Evolutionary conservation across 2,329 filamentous ascomycete genomes (phyloP).

Genomic region (Amylocarpus encephaloides): DNA sequence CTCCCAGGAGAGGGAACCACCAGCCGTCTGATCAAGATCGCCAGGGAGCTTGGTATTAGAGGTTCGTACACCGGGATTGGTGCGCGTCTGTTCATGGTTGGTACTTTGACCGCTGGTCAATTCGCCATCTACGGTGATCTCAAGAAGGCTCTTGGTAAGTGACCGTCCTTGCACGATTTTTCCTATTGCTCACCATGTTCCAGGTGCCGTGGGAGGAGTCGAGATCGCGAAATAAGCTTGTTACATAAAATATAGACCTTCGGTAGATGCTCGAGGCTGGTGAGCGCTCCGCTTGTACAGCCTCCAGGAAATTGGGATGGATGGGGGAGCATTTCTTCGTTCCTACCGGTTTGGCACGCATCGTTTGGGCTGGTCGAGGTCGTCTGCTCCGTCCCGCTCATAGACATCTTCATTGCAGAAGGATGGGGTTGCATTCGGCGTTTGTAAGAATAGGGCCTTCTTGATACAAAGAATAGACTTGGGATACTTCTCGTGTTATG

Average conservation of each 20-base stretch:
- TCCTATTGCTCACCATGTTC: no score
- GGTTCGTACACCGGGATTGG: constrained; percentile 77
- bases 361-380: constrained; percentile 23
- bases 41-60: constrained; percentile 72
- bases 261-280: constrained; percentile 3
- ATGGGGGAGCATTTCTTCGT: constrained; percentile 8
- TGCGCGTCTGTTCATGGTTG: constrained; percentile 65
- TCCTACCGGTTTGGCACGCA: constrained; percentile 16
- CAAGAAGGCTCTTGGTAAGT: constrained; percentile 56
- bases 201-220: constrained; percentile 29
- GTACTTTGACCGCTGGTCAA: constrained; percentile 68
- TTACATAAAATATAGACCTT: constrained; percentile 7
- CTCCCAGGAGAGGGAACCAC: constrained; percentile 77
- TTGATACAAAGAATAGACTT: constrained; percentile 12
- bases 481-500: constrained; percentile 2
- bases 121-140: constrained; percentile 83
- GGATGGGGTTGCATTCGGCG: constrained; percentile 7
- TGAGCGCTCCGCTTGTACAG: constrained; percentile 9
- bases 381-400: constrained; percentile 12
- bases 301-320: constrained; percentile 9
- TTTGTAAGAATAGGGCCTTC: constrained; percentile 13
- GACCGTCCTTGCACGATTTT: no score
- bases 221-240: constrained; percentile 50
- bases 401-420: constrained; percentile 19
- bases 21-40: constrained; percentile 80